These are phyloP conservation scores for Solanum virginianum DNA, from an alignment of 257 asterid species.

Conservation along the genomic window DNA sequence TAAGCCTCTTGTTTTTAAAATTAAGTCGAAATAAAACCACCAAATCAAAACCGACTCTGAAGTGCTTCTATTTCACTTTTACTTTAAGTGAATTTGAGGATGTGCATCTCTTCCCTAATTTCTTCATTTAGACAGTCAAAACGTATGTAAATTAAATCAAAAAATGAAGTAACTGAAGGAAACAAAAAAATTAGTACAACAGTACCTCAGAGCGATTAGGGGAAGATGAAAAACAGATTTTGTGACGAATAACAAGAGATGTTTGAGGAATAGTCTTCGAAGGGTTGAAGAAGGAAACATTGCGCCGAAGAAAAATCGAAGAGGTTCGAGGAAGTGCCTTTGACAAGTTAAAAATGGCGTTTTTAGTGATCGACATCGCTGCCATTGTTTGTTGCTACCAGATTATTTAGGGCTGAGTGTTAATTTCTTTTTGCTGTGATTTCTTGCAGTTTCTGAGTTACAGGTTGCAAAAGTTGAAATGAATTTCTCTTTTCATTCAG, in stretches of 20 bases:
- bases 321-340: constrained; percentile 28
- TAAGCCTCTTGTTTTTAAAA: too few relatives aligned
- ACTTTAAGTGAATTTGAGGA: neutral
- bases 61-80: neutral
- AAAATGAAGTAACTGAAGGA: neutral
- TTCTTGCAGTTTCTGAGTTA: neutral
- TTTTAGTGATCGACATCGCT: constrained; percentile 27
- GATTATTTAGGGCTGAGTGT: neutral
- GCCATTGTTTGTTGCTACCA: constrained; percentile 29
- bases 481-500: neutral
- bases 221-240: constrained; percentile 49
- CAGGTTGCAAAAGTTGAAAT: neutral
- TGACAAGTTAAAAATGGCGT: constrained; percentile 19
- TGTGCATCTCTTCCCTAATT: neutral
- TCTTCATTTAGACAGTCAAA: neutral
- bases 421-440: neutral
- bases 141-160: neutral
- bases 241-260: constrained; percentile 20
- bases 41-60: neutral
- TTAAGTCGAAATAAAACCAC: too few relatives aligned
- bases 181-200: neutral
- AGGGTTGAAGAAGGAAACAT: constrained; percentile 10
- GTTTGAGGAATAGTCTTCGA: constrained; percentile 25
- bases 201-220: constrained; percentile 34
- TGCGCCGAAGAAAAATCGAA: constrained; percentile 5